Conservation (phyloP, 2,329 filamentous ascomycete species). For the Colletotrichum sp. region DNA sequence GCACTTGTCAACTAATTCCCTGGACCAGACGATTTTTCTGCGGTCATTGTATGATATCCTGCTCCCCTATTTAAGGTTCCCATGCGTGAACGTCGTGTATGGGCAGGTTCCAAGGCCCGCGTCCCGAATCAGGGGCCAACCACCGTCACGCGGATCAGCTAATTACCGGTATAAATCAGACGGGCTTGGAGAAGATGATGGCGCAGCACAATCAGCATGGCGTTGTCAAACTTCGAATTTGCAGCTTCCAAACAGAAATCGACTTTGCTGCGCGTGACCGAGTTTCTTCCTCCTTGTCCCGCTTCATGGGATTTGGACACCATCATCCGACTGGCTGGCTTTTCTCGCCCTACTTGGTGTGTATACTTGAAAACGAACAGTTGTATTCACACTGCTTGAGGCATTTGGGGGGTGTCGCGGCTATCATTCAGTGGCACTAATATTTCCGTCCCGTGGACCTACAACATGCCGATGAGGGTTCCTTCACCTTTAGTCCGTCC, state of each 20-base stretch:
- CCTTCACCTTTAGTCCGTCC: fast-evolving
- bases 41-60: no score
- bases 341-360: background rate
- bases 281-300: background rate
- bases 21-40: no score
- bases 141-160: background rate
- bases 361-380: background rate
- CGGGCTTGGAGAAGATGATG: background rate
- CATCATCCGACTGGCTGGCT: fast-evolving
- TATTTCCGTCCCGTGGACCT: background rate
- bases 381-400: background rate
- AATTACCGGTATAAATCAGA: background rate
- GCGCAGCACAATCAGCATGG: background rate
- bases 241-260: background rate
- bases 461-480: background rate
- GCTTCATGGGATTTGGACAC: fast-evolving
- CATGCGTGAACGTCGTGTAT: no score
- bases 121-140: background rate
- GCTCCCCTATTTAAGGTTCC: no score
- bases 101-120: background rate
- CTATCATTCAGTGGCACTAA: background rate
- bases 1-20: no score
- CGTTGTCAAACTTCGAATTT: background rate
- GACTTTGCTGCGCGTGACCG: background rate
- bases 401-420: background rate